phyloP scores from a whole-genome alignment of 2,329 filamentous ascomycete genomes.

The Aspergillus carbonarius region DNA sequence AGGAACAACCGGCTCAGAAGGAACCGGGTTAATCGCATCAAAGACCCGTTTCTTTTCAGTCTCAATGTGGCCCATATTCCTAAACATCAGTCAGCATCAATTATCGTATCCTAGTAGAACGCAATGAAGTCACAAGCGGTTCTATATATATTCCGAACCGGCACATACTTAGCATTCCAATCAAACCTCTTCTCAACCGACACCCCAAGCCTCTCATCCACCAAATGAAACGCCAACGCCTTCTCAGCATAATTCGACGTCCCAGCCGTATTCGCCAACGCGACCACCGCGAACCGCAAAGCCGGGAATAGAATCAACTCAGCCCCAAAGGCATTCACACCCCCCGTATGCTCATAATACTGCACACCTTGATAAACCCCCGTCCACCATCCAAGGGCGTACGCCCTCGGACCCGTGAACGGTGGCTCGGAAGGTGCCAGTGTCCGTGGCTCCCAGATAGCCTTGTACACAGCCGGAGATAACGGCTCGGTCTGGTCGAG shows the following conservation, averaged over 20 bases:
- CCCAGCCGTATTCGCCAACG: conserved; percentile 47
- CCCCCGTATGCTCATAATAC: conserved; percentile 46
- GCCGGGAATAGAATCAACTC: conserved; percentile 47
- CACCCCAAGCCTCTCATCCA: conserved; percentile 41
- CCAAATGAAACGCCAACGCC: conserved; percentile 35
- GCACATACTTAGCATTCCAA: conserved; percentile 24
- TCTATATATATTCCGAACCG: neutral
- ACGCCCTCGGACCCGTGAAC: conserved; percentile 9
- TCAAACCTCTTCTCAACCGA: conserved; percentile 36
- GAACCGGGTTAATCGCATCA: neutral
- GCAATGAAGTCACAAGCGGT: too few species aligned
- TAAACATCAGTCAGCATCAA: neutral
- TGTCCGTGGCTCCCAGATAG: neutral
- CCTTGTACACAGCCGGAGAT: conserved; percentile 10
- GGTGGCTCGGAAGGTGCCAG: neutral
- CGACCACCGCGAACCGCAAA: conserved; percentile 44
- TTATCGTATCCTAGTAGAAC: too few species aligned
- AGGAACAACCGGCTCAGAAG: neutral
- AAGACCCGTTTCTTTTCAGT: neutral
- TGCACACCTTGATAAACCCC: conserved; percentile 27
- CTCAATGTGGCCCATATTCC: neutral
- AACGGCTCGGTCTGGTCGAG: conserved; percentile 41
- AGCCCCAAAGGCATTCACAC: conserved; percentile 45
- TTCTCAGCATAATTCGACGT: conserved; percentile 39
- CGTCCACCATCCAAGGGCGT: conserved; percentile 21